Evolutionary conservation across 2,329 filamentous ascomycete species (phyloP), one percentile per base, ranked within the genome.

Genomic region (Elsinoe fawcettii): DNA sequence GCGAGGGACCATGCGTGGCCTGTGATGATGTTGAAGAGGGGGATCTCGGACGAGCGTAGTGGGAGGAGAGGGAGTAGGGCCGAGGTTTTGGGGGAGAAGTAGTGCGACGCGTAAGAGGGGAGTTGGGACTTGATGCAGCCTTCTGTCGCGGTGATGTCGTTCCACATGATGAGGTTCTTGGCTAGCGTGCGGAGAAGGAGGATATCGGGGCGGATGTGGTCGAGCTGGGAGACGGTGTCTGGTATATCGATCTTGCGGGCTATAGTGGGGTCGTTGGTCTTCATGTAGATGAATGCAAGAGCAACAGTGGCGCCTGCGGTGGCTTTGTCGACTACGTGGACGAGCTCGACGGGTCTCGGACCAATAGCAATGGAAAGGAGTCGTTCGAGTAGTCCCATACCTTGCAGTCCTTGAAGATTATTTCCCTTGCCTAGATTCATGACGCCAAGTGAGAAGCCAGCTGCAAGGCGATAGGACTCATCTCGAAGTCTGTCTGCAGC

Each of bases 361-460:
- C 90, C 85, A 3, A 95, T 89, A 9, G 93, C 92, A 54, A 96
- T 81, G 0, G 86, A 81, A 47, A 99, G 79, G 9, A 99, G 77
- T 61, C 93, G 86, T 67, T 97, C 92, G 0, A 93, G 88, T 7
- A 99, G 81, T 47, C 85, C 84, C 90, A 99, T 95, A 66, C 97
- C 93, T 63, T 95, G 88, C 49, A 99, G 78, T 8, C 92, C 92
- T 66, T 86, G 86, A 25, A 97, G 77, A 65, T 96, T 88, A 60
- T 84, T 87, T 18, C 93, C 95, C 67, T 92, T 95, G 57, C 87
- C 93, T 1, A 99, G 76, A 69, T 99, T 99, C 71, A 99, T 96
- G 63, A 95, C 85, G 0, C 93, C 93, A 0, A 99, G 79, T 0
- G 95, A 87, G 65, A 96, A 96, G 0, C 93, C 95, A 16, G 95